A percentile compares a stretch with the other conserved stretches of the same genome.
Evolutionary conservation across 192 early-diverging fungal species (phyloP).

Genomic region (Gigaspora rosea): DNA sequence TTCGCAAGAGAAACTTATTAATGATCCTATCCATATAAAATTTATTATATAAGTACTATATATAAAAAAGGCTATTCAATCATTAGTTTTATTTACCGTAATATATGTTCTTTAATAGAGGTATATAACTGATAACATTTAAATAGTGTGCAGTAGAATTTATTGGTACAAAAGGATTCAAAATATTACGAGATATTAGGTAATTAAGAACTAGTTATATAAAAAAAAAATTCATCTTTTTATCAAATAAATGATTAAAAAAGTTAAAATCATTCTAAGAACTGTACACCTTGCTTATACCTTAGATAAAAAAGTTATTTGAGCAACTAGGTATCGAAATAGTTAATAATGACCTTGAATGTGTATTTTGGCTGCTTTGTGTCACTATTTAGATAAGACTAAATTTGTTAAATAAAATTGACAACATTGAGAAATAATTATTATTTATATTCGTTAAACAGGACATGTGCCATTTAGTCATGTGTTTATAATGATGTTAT

Average conservation of each 20-base stretch:
- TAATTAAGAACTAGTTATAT: slow-evolving; percentile 78
- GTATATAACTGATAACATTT: slow-evolving; percentile 76
- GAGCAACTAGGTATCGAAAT: slow-evolving; percentile 78
- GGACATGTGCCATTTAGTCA: slow-evolving; percentile 96
- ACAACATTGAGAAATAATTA: neutral
- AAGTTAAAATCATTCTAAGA: slow-evolving; percentile 45
- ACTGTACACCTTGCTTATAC: slow-evolving; percentile 79
- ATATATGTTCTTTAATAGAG: slow-evolving; percentile 41
- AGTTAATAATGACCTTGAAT: slow-evolving; percentile 75
- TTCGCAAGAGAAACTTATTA: neutral
- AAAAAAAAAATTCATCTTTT: neutral
- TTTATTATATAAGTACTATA: neutral
- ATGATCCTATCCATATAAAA: neutral
- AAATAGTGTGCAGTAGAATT: slow-evolving; percentile 63
- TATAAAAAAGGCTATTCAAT: neutral
- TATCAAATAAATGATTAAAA: neutral
- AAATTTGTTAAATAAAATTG: neutral
- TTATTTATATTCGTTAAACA: slow-evolving; percentile 15
- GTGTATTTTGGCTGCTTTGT: slow-evolving; percentile 87
- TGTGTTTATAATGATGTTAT: slow-evolving; percentile 90
- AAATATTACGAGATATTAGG: slow-evolving; percentile 88
- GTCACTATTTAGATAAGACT: slow-evolving; percentile 80
- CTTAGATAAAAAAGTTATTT: slow-evolving; percentile 67
- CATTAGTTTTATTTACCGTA: neutral
- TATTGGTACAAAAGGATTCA: slow-evolving; percentile 95